Evolutionary conservation across 305 asterid species (phyloP), one percentile per base, ranked within the genome.

Genomic region (Caryopteris hybrid): DNA sequence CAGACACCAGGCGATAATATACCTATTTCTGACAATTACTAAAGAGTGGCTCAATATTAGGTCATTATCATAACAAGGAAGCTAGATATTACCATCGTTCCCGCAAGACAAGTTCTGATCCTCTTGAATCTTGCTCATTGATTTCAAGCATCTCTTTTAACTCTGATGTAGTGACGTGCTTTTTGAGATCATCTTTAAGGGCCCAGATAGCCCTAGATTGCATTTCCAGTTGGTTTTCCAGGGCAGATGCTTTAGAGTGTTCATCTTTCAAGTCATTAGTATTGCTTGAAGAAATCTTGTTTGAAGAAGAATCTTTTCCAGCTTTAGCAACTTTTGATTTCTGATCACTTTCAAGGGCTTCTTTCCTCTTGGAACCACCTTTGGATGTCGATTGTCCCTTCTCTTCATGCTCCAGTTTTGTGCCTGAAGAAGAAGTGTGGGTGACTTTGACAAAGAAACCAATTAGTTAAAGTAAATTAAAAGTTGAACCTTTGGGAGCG

Each of bases 141-240:
- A 79, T 84, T 81, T 89, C 90, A 75, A 94, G 96, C 96, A 94
- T 94, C 85, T 86, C 84, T 60, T 90, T 81, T 70, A 94, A 78
- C 88, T 86, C 97, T 69, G 86, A 80, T 43, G 90, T 85, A 67
- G 87, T 74, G 33, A 85, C 96, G 68, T 91, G 77, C 84, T 86
- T 94, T 72, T 84, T 94, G 33, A 94, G 86, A 78, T 94, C 97
- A 78, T 94, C 99, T 76, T 91, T 94, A 62, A 94, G 86, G 74
- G 84, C 86, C 99, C 99, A 94, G 27, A 89, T 64, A 51, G 79
- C 78, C 78, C 63, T 91, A 10, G 76, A 78, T 79, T 94, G 99
- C 39, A 62, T 78, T 81, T 91, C 96, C 74, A 91, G 79, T 77
- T 83, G 89, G 73, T 74, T 83, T 66, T 87, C 89, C 70, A 78